phyloP scores from a whole-genome alignment of 2,329 filamentous ascomycete species.

The Epichloe gansuensis region DNA sequence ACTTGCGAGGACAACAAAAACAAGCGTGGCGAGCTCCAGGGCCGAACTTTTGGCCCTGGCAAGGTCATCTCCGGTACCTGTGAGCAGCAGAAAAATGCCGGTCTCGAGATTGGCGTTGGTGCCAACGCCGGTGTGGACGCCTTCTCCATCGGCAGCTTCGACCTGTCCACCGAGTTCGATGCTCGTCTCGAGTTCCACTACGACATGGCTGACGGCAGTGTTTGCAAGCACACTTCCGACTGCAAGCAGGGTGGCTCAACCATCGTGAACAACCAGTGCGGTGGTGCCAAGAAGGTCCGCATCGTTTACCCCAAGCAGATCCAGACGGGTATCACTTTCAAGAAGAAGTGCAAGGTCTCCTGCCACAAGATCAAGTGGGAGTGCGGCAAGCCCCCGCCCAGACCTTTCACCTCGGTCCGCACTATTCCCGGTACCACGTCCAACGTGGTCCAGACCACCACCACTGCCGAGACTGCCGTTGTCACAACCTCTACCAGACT shows the following conservation, averaged over 20 bases:
- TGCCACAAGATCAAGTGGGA: constrained; percentile 40
- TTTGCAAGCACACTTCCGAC: constrained; percentile 62
- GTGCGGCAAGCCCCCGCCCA: constrained; percentile 33
- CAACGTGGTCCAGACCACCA: not conserved
- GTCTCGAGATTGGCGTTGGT: constrained; percentile 46
- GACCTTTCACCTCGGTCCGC: not conserved
- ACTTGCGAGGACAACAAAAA: constrained; percentile 45
- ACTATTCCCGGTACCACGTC: not conserved
- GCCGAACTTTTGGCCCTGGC: constrained; percentile 31
- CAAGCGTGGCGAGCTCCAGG: constrained; percentile 44
- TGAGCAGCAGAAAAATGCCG: constrained; percentile 28
- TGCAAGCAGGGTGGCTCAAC: constrained; percentile 57
- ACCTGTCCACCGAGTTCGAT: constrained; percentile 62
- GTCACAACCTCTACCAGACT: constrained; percentile 1
- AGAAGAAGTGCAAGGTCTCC: constrained; percentile 50
- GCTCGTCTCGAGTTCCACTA: constrained; percentile 77
- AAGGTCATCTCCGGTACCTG: constrained; percentile 51
- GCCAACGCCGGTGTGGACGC: constrained; percentile 21
- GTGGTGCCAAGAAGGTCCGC: constrained; percentile 72
- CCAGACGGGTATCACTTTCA: constrained; percentile 21
- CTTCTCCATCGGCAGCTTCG: constrained; percentile 66
- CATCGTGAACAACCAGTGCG: constrained; percentile 78
- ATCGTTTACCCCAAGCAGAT: constrained; percentile 53
- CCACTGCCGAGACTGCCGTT: not conserved
- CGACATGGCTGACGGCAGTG: constrained; percentile 68